A percentile compares a stretch with the other conserved stretches of the same genome.
phyloP scores from a whole-genome alignment of 2,329 filamentous ascomycete genomes.

The Trichoderma hamatum region DNA sequence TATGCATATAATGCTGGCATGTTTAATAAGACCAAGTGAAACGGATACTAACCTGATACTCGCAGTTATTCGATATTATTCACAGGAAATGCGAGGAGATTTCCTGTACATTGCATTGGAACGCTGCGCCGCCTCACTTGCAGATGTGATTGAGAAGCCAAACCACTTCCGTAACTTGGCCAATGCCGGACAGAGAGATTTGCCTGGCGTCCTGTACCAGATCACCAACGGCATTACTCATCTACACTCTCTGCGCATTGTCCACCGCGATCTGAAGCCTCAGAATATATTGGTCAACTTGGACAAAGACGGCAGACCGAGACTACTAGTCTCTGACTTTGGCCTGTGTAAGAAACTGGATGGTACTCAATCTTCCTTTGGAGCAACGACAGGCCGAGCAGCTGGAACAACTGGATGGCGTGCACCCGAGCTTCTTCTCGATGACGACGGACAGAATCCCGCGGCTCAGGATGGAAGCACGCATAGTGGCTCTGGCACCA shows the following conservation, averaged over 20 bases:
- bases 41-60: background rate
- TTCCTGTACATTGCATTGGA: conserved; percentile 97
- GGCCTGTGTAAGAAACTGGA: conserved; percentile 97
- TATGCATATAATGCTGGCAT: background rate
- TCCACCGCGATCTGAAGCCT: conserved; percentile 95
- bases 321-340: conserved; percentile 96
- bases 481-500: conserved; percentile 63
- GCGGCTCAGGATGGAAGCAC: conserved; percentile 55
- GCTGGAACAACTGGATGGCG: conserved; percentile 96
- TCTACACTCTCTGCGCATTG: conserved; percentile 88
- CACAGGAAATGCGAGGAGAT: conserved; percentile 82
- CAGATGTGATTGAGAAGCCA: conserved; percentile 84
- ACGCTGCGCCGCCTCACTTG: conserved; percentile 88
- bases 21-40: background rate
- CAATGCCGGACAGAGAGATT: conserved; percentile 70
- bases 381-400: conserved; percentile 90
- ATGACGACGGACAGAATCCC: conserved; percentile 66
- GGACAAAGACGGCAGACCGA: conserved; percentile 69
- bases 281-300: conserved; percentile 92
- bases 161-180: conserved; percentile 69
- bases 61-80: conserved; percentile 89
- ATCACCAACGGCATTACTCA: conserved; percentile 88
- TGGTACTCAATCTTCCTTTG: conserved; percentile 90
- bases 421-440: conserved; percentile 86
- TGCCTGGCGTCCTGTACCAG: conserved; percentile 81